Base-by-base conservation (phyloP, 352 stramenopile genomes). In the Phytophthora podocarpi region DNA sequence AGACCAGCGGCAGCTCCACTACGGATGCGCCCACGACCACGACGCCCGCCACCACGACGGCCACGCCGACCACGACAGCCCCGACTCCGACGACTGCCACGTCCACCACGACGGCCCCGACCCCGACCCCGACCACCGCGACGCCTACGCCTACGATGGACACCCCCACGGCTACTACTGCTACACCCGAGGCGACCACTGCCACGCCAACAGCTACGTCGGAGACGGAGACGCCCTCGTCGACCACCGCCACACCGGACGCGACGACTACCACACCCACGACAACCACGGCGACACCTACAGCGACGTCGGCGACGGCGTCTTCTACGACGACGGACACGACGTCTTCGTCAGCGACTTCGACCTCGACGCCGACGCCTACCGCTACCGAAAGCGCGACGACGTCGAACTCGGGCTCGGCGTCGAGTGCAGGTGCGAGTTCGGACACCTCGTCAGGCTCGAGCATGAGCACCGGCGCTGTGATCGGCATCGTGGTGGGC, bases 401-500 rank as follows among this genome's bases (percentile, higher is more conserved):
- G 12, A 16, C 59, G 30, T 70, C 68, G 0, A 57, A 11, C 8
- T 65, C 67, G 0, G 55, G 50, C n/a, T 69, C 71, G 4, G 9
- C 34, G 4, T 70, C 71, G 1, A 65, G 48, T 48, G 30, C 41
- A 27, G 65, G 49, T 42, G n/a, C 41, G 27, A 61, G 42, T n/a
- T 26, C 35, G n/a, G 61, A 74, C 61, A 46, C 50, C 42, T 52
- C 73, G 37, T 49, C 72, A 0, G 55, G 59, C 26, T 78, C 69
- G 8, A 85, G 76, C 32, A 85, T 90, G 81, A 87, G 78, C 78
- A 87, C 80, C 3, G 84, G 81, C 46, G 79, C 76, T 10, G 78
- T 91, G 34, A 73, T 88, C 18, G 84, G 71, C 1, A 93, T 93
- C 18, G 82, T 91, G 8, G 77, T 71, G 24, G 84, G 78, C 23